A percentile compares a stretch with the other conserved stretches of the same genome.
Conservation (phyloP, 768 basidiomycete genomes). For the Russula sp. region DNA sequence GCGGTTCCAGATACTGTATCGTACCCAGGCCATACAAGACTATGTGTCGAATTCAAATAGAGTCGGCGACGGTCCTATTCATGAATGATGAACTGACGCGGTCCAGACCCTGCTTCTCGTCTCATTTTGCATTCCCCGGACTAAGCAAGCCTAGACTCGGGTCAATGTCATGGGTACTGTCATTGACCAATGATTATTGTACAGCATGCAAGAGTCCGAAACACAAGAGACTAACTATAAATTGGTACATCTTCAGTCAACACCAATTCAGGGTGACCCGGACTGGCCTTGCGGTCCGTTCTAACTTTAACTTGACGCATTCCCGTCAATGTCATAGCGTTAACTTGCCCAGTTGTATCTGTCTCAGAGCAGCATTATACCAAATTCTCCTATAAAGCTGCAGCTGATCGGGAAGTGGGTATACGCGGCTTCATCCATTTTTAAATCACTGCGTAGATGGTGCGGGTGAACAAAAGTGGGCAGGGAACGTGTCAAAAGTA, state of each 20-base stretch:
- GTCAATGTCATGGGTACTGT: not conserved
- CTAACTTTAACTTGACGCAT: not conserved
- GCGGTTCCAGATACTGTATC: too few relatives aligned
- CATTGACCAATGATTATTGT: not conserved
- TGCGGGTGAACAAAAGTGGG: not conserved
- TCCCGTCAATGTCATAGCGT: not conserved
- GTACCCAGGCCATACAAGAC: not conserved
- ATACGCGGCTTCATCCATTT: not conserved
- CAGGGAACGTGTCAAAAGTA: constrained; percentile 10
- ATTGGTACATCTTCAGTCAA: too few relatives aligned
- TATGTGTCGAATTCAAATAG: not conserved
- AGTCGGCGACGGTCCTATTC: not conserved
- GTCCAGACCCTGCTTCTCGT: not conserved
- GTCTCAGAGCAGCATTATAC: not conserved
- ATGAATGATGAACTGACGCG: not conserved
- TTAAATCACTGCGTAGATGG: not conserved
- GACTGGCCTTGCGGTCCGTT: not conserved
- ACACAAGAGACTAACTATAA: too few relatives aligned
- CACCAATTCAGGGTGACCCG: not conserved
- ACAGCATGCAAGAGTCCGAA: not conserved
- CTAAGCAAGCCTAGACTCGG: not conserved
- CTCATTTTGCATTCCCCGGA: not conserved
- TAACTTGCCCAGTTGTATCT: not conserved
- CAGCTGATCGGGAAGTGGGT: not conserved
- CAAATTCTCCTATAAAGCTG: not conserved